phyloP scores from a whole-genome alignment of 768 basidiomycete genomes.

The Kwoniella newhampshirensis region DNA sequence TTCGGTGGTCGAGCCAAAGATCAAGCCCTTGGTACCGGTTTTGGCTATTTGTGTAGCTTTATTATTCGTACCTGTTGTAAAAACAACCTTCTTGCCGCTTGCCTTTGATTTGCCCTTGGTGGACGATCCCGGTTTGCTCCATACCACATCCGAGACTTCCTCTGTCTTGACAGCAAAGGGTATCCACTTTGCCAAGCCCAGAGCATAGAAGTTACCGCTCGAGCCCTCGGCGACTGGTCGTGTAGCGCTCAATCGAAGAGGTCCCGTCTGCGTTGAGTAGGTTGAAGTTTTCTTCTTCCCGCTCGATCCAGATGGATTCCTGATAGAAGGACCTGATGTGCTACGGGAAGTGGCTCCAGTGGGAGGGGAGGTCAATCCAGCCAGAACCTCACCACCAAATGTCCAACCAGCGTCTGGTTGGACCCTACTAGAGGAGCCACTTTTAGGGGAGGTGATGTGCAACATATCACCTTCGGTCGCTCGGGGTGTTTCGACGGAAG shows the following conservation, averaged over 20 bases:
- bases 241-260: slow-evolving; percentile 4
- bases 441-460: background rate
- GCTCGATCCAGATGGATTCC: background rate
- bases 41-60: background rate
- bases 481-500: slow-evolving; percentile 19
- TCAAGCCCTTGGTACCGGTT: no score
- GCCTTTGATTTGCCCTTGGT: slow-evolving; percentile 25
- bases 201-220: slow-evolving; percentile 18
- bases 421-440: background rate
- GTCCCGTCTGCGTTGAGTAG: slow-evolving; percentile 1
- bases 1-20: no score
- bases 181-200: background rate
- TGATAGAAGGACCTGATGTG: slow-evolving; percentile 4
- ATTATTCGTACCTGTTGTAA: slow-evolving; percentile 7
- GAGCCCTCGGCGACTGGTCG: slow-evolving; percentile 7
- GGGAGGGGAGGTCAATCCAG: slow-evolving; percentile 27
- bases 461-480: background rate
- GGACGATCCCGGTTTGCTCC: slow-evolving; percentile 9
- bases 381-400: slow-evolving; percentile 30
- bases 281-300: background rate
- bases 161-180: slow-evolving; percentile 13
- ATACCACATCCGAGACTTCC: background rate
- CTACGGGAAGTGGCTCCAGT: slow-evolving; percentile 8
- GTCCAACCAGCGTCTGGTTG: slow-evolving; percentile 8
- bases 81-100: slow-evolving; percentile 17